Conservation (phyloP, 2,329 filamentous ascomycete species). For the Fusarium anguioides region DNA sequence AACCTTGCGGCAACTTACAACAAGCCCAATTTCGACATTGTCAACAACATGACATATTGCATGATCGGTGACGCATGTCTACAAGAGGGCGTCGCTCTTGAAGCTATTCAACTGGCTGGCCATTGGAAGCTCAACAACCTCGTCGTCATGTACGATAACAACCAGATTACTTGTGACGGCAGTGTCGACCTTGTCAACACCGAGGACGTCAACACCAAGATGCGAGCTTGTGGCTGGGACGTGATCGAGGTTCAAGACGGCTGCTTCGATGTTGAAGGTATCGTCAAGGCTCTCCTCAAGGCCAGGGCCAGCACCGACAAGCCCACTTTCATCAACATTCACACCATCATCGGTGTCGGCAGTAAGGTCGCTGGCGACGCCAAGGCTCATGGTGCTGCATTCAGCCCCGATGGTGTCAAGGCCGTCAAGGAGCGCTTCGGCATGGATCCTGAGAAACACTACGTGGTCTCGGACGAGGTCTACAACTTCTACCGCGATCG, state of each 20-base stretch:
- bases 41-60: conserved; percentile 65
- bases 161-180: conserved; percentile 69
- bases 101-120: conserved; percentile 67
- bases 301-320: conserved; percentile 58
- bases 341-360: conserved; percentile 66
- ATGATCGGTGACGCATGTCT: conserved; percentile 69
- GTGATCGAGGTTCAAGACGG: conserved; percentile 66
- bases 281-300: conserved; percentile 58
- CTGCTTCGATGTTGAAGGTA: conserved; percentile 58
- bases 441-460: conserved; percentile 52
- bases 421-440: conserved; percentile 49
- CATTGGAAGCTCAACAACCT: conserved; percentile 67
- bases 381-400: conserved; percentile 67
- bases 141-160: conserved; percentile 69
- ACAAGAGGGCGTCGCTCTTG: conserved; percentile 67
- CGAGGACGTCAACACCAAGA: conserved; percentile 68
- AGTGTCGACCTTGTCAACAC: conserved; percentile 63
- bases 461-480: conserved; percentile 57
- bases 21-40: conserved; percentile 58
- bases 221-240: conserved; percentile 66
- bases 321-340: conserved; percentile 68
- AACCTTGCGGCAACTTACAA: conserved; percentile 66
- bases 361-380: conserved; percentile 62
- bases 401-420: conserved; percentile 64
- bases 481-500: conserved; percentile 62